These are phyloP conservation scores for Entomophthora muscae DNA, from an alignment of 371 early-diverging fungal genomes.

Conservation along the genomic window DNA sequence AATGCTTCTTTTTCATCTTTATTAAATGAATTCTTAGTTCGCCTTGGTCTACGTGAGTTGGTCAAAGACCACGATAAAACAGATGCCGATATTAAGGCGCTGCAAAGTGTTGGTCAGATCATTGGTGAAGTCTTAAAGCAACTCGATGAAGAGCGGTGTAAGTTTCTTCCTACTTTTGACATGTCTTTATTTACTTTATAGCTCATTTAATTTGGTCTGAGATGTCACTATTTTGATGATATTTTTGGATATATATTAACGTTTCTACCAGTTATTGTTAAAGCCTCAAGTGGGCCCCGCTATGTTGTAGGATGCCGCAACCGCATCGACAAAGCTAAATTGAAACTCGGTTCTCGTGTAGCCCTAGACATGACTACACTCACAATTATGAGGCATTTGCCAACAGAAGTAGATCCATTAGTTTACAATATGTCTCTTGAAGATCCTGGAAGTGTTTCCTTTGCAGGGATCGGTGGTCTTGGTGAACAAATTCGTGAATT, in stretches of 20 bases:
- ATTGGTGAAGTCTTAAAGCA: slow-evolving; percentile 98
- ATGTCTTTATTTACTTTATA: no score
- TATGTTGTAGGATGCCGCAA: slow-evolving; percentile 98
- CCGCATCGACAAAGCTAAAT: slow-evolving; percentile 79
- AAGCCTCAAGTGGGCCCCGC: slow-evolving; percentile 95
- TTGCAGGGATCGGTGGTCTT: slow-evolving; percentile 97
- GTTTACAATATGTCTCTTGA: slow-evolving; percentile 99
- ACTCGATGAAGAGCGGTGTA: slow-evolving; percentile 93
- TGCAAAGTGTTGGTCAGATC: slow-evolving; percentile 98
- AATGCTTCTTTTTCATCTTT: neutral
- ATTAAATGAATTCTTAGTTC: slow-evolving; percentile 38
- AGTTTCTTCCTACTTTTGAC: no score
- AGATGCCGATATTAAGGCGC: slow-evolving; percentile 95
- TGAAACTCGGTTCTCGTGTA: slow-evolving; percentile 92
- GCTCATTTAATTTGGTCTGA: neutral
- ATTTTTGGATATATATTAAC: no score
- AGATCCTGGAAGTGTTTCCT: slow-evolving; percentile 88
- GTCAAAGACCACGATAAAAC: slow-evolving; percentile 86
- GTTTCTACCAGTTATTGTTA: slow-evolving; percentile 98
- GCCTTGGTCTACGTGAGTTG: slow-evolving; percentile 60
- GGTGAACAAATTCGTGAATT: slow-evolving; percentile 95
- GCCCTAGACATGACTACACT: slow-evolving; percentile 99
- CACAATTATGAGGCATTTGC: slow-evolving; percentile 97
- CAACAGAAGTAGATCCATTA: slow-evolving; percentile 98
- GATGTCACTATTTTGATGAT: no score